Evolutionary conservation across 495 filamentous ascomycete species (phyloP).

Genomic region (Chaetomium cochliodes): DNA sequence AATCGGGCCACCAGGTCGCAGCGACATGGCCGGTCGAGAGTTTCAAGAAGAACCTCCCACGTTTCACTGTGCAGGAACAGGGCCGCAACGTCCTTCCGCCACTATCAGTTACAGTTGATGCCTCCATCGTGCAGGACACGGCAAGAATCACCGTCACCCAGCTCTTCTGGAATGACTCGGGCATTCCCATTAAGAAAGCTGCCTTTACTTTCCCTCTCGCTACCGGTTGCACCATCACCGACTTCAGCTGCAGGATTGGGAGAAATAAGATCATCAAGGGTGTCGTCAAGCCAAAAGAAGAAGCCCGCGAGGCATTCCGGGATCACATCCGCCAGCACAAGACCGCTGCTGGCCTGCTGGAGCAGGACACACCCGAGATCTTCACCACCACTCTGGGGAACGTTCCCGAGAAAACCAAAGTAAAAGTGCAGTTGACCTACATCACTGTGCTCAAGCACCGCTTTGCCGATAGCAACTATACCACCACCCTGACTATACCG

Average conservation of each 20-base stretch:
- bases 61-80: constrained; percentile 12
- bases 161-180: constrained; percentile 24
- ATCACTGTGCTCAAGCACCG: constrained; percentile 24
- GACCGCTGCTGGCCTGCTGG: constrained; percentile 18
- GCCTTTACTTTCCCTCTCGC: constrained; percentile 26
- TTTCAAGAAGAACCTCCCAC: neutral
- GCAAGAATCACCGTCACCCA: constrained; percentile 21
- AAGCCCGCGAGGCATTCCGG: constrained; percentile 23
- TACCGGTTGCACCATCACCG: constrained; percentile 23
- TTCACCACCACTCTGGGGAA: constrained; percentile 27
- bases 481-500: constrained; percentile 21
- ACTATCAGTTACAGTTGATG: constrained; percentile 20
- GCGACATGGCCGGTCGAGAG: neutral
- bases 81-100: constrained; percentile 23
- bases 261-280: constrained; percentile 20
- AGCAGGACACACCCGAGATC: constrained; percentile 25
- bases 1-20: neutral
- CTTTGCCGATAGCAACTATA: constrained; percentile 12
- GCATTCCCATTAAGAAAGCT: constrained; percentile 20
- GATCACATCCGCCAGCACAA: constrained; percentile 12
- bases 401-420: constrained; percentile 18
- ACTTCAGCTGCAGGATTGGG: constrained; percentile 20
- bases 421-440: constrained; percentile 21
- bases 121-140: constrained; percentile 24
- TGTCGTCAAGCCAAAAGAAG: constrained; percentile 19